These are phyloP conservation scores for Suillus variegatus DNA, from an alignment of 768 basidiomycete genomes.

Conservation along the genomic window DNA sequence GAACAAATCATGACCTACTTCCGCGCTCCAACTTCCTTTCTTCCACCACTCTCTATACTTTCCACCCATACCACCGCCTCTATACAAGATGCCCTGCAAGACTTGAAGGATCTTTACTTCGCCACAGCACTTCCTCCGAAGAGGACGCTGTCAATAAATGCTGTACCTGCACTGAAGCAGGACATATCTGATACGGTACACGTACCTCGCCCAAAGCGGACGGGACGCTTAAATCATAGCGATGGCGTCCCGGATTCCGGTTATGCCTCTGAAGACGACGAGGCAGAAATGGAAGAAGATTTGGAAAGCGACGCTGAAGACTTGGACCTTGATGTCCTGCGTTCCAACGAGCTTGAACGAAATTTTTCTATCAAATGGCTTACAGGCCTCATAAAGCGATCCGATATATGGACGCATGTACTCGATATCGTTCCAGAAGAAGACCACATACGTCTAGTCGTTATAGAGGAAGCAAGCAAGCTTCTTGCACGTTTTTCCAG, in stretches of 20 bases:
- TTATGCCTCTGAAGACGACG: conserved; percentile 74
- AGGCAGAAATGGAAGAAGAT: conserved; percentile 40
- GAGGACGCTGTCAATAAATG: not conserved
- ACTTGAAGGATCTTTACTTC: conserved; percentile 55
- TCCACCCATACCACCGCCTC: conserved; percentile 34
- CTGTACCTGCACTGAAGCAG: conserved; percentile 22
- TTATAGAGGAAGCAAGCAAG: conserved; percentile 59
- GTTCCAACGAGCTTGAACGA: conserved; percentile 67
- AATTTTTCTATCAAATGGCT: conserved; percentile 73
- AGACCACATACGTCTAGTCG: conserved; percentile 36
- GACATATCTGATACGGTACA: conserved; percentile 15
- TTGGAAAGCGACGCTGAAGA: conserved; percentile 21
- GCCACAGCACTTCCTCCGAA: conserved; percentile 26
- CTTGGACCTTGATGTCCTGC: conserved; percentile 46
- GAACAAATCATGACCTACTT: conserved; percentile 16
- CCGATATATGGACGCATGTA: conserved; percentile 48
- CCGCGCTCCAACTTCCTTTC: conserved; percentile 46
- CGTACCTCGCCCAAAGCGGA: conserved; percentile 28
- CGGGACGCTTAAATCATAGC: conserved; percentile 34
- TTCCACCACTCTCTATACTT: conserved; percentile 58
- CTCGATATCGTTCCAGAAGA: conserved; percentile 31
- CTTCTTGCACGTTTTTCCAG: conserved; percentile 56
- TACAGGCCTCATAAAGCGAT: conserved; percentile 65
- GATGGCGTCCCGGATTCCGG: conserved; percentile 67
- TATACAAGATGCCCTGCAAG: conserved; percentile 42